Base-by-base conservation (phyloP, 2,329 filamentous ascomycete species). In the Torrubiella hemipterigena region DNA sequence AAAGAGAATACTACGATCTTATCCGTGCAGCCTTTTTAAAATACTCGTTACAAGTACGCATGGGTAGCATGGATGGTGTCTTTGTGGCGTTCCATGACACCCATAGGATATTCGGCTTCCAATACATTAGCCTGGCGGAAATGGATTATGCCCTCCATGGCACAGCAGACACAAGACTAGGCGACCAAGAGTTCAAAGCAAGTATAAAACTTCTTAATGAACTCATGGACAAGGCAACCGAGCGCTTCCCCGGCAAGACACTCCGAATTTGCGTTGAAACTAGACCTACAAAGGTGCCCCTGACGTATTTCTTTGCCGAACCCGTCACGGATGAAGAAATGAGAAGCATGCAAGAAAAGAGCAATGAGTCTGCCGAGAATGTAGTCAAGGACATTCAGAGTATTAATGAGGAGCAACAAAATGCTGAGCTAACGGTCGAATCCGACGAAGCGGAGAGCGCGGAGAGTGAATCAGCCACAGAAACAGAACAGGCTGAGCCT, bases 1-100 rank as follows among this genome's bases (percentile, higher is more conserved):
- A 98, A 58, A 77, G 87, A 36, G 93, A 98, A 48, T 95, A 91
- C 53, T 93, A 80, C 52, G 91, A 98, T 54, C 93, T 98, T 86
- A 89, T 93, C 37, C 73, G 93, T 32, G 74, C 87, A 2, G 91
- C 89, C 0, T 89, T 98, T 59, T 63, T 98, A 33, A 98, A 98
- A 50, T 98, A 98, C 54, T 94, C 87, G 8, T 65, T 98, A 18
- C 91, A 98, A 56, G 93, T 89, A 17, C 82, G 91, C 27, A 93
- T 98, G 74, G 91, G 93, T 13, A 77, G 87, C 30, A 98, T 98
- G 93, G 89, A 98, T 50, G 91, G 91, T 32, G 95, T 96, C 30
- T 98, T 96, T 49, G 82, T 96, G 15, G 91, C 91, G 3, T 98
- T 77, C 51, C 91, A 98, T 62, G 98, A 98, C 51, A 83, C 86